Conservation (phyloP, 208 protist species). For the Leishmania major region DNA sequence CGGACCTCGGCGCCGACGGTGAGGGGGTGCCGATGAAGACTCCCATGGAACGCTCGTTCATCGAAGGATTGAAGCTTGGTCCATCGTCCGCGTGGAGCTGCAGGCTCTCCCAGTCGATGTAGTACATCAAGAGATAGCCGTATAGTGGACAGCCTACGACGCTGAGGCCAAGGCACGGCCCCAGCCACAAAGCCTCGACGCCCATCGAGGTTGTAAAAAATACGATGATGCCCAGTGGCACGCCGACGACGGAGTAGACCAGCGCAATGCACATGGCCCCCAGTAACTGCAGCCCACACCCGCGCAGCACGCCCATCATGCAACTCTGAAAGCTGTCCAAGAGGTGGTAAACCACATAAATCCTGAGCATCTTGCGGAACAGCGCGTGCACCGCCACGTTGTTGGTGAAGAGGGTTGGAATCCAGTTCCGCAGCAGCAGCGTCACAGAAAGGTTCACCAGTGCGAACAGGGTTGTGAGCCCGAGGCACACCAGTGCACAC, state of each 20-base stretch:
- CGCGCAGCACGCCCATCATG: constrained; percentile 84
- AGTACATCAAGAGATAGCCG: constrained; percentile 59
- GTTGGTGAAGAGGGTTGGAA: constrained; percentile 57
- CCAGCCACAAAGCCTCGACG: constrained; percentile 74
- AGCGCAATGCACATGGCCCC: constrained; percentile 64
- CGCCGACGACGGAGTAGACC: constrained; percentile 74
- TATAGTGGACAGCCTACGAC: constrained; percentile 68
- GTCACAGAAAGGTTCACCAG: constrained; percentile 52
- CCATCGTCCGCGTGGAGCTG: constrained; percentile 34
- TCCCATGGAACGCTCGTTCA: constrained; percentile 31
- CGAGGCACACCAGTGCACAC: constrained; percentile 48
- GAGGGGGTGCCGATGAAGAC: constrained; percentile 11
- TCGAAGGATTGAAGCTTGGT: constrained; percentile 30
- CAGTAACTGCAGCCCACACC: constrained; percentile 69
- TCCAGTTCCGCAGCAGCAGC: constrained; percentile 34
- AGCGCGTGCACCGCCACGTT: constrained; percentile 36
- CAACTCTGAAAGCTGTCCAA: constrained; percentile 75
- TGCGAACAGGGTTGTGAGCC: constrained; percentile 23
- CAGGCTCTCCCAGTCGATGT: constrained; percentile 69
- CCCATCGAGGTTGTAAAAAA: constrained; percentile 65
- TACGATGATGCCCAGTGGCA: constrained; percentile 60
- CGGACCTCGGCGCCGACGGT: constrained; percentile 8
- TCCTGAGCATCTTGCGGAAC: constrained; percentile 39
- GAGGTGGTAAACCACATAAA: constrained; percentile 66
- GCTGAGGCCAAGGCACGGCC: constrained; percentile 59